Conservation (phyloP, 768 basidiomycete species). For the Rossbeevera mucosa region DNA sequence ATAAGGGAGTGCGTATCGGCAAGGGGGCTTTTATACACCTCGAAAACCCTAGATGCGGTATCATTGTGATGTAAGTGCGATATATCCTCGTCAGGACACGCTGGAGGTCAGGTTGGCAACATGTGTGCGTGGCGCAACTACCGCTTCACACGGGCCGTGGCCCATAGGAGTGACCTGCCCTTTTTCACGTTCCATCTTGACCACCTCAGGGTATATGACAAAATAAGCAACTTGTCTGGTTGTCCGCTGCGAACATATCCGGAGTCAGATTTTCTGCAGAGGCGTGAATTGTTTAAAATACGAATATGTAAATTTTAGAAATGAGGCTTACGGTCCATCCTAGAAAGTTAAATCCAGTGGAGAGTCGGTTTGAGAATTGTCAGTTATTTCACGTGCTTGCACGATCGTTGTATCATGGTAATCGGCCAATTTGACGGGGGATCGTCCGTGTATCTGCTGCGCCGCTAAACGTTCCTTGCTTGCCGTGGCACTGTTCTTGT, state of each 20-base stretch:
- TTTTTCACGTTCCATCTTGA: background rate
- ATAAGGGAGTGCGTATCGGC: background rate
- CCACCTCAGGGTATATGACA: background rate
- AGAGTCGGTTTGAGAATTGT: background rate
- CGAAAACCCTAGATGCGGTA: background rate
- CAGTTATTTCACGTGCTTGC: background rate
- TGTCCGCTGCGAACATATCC: background rate
- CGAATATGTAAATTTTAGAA: too few species aligned
- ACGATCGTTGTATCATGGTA: background rate
- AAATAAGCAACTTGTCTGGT: background rate
- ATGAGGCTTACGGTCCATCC: background rate
- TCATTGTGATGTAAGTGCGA: background rate
- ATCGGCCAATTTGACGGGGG: background rate
- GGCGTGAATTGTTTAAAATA: too few species aligned
- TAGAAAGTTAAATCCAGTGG: too few species aligned
- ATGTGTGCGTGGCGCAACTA: background rate
- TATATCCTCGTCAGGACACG: background rate
- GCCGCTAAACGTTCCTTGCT: background rate
- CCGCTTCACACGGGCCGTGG: background rate
- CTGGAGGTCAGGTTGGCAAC: background rate
- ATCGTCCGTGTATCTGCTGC: background rate
- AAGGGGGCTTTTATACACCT: slow-evolving; percentile 6
- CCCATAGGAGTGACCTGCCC: background rate
- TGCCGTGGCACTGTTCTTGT: background rate
- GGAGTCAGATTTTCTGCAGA: too few species aligned